Evolutionary conservation across 371 early-diverging fungal genomes (phyloP), one percentile per base, ranked within the genome.

Genomic region (Syncephalastrum racemosum): DNA sequence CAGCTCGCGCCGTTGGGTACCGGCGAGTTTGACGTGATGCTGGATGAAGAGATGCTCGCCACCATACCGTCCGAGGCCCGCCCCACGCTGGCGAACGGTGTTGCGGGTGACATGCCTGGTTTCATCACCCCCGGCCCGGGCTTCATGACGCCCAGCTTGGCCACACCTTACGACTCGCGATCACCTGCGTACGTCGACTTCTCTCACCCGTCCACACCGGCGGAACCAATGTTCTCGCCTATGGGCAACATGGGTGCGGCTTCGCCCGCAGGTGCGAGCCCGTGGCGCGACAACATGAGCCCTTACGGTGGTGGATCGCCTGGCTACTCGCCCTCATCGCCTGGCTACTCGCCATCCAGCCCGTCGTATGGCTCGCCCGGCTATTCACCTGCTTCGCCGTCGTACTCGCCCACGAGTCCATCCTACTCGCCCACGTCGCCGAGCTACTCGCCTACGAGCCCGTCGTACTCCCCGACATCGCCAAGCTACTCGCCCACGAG

Each of bases 1-100:
- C 98, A 99, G 79, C 73, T 99, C 55, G 99, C 99, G 14, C 97
- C 99, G 45, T 73, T 99, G 62, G 99, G 99, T 53, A 98, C 99
- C 2, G 99, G 99, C 60, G 86, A 86, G 63, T 95, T 97, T 66
- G 96, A 94, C 58, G 82, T 99, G 49, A 80, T 94, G 75, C 76
- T 98, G 66, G 91, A 97, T 65, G 93, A 94, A 67, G 93, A 94
- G 50, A 87, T 90, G 90, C 71, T 98, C 44, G 81, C 85, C 60
- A 74, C 77, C 5, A 85, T 78, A 10, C 72, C 74, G 19, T 66
- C 67, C 50, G 79, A 80, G 15, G 67, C 71, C 39, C 63, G 79
- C 54, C 73, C 68, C 31, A 60, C 66, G 6, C 52, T 75, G 62
- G 70, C 71, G 7, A 75, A 75, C 47, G 73, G 75, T 41, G 59